Base-by-base conservation (phyloP, 768 basidiomycete species). In the Leccinum olivaceopallidum region DNA sequence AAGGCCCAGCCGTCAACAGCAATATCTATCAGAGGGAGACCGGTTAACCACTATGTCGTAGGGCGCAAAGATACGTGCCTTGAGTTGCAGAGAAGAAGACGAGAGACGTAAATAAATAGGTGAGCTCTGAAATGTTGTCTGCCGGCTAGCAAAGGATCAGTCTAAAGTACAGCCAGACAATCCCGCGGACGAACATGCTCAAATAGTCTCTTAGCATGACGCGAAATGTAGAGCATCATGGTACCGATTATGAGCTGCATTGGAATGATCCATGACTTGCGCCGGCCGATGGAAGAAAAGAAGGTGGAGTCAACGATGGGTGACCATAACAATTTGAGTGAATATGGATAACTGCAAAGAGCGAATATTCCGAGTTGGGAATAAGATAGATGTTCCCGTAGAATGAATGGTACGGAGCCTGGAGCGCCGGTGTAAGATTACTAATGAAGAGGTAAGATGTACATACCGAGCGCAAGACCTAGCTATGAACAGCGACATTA, bases 181-280 rank as follows among this genome's bases (percentile, higher is more conserved):
- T 37, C 48, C 22, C 26, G 59, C 49, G 56, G 26, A 69, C 77
- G 65, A 68, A 95, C 95, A 68, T 90, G 83, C 59, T 90, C 85
- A 74, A 97, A 82, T 64, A 95, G 78, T 64, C 82, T 83, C 68
- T 94, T 82, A 7, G 89, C 87, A 65, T 89, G 85, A 57, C 83
- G 71, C 6, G 91, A 90, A 61, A 93, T 87, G 67, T 86, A 87
- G 39, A 92, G 68, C 90, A 93, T 92, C 60, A 94, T 77, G 47
- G 83, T 80, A 47, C 94, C 97, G 54, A 98, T 90, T 64, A 94
- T 85, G 34, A 88, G 72, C 73, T 99, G 97, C 83, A 99, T 97
- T 49, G 97, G 97, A 63, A 98, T 89, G 66, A 99, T 98, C 97
- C 97, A 99, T 62, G 93, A 95, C 75, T 98, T 99, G 64, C 97